phyloP scores from a whole-genome alignment of 1,284 basidiomycete genomes.

The Tilletia indica region DNA sequence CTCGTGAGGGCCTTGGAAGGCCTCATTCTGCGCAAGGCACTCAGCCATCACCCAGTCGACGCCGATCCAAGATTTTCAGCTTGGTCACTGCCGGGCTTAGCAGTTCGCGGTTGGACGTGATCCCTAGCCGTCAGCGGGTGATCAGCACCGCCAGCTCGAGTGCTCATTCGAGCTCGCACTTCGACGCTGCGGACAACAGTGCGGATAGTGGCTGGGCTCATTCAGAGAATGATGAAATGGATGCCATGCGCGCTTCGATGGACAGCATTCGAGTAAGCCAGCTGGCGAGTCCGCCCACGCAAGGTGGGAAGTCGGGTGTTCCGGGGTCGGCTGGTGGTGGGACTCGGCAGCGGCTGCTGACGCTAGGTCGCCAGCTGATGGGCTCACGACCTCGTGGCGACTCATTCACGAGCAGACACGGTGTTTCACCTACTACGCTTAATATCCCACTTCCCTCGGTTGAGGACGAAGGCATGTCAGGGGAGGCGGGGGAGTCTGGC shows the following conservation, averaged over 20 bases:
- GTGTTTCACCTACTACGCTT: background rate
- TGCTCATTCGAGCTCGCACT: background rate
- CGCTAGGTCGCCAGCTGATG: background rate
- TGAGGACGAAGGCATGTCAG: background rate
- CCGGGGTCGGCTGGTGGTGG: background rate
- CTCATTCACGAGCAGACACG: background rate
- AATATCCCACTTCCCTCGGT: background rate
- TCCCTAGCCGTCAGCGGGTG: background rate
- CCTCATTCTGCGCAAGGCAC: background rate
- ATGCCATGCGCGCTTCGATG: background rate
- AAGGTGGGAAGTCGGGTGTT: background rate
- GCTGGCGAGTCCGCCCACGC: background rate
- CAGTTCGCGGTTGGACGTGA: background rate
- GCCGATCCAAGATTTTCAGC: constrained; percentile 1
- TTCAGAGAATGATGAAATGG: background rate
- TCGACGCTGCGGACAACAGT: background rate
- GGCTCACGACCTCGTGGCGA: background rate
- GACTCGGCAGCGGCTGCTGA: background rate
- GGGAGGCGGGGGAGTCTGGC: background rate
- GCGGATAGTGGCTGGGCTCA: background rate
- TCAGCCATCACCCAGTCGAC: background rate
- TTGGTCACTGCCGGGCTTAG: background rate
- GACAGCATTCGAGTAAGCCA: background rate
- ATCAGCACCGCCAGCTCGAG: constrained; percentile 4
- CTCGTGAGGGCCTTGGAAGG: background rate